phyloP scores from a whole-genome alignment of 2,329 filamentous ascomycete species.

The Tolypocladium amazonense region DNA sequence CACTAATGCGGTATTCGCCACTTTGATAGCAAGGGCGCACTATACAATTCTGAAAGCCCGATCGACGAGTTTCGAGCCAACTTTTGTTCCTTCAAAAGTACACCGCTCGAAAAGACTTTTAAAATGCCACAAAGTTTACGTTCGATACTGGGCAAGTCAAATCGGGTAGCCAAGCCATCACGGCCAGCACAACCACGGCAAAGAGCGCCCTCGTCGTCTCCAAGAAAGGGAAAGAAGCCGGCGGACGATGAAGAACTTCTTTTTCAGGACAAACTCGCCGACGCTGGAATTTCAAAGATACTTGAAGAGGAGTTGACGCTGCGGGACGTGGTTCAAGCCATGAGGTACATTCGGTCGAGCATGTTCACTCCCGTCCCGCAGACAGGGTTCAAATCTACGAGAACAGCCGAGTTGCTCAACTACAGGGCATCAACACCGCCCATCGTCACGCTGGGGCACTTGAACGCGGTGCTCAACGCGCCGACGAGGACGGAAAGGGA shows the following conservation, averaged over 20 bases:
- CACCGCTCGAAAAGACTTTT: background rate
- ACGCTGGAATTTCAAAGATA: constrained; percentile 44
- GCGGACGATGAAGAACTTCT: constrained; percentile 14
- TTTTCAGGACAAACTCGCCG: constrained; percentile 43
- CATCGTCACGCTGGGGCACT: constrained; percentile 54
- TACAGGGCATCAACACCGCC: constrained; percentile 49
- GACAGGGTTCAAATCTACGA: constrained; percentile 52
- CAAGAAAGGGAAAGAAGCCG: constrained; percentile 12
- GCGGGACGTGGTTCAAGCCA: constrained; percentile 53
- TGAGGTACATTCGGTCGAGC: constrained; percentile 46
- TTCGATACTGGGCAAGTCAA: constrained; percentile 26
- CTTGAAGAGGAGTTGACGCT: constrained; percentile 46
- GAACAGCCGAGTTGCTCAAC: constrained; percentile 53
- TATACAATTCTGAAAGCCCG: background rate
- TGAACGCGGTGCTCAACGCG: constrained; percentile 51
- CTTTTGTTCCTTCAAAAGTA: background rate
- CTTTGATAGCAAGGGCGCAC: background rate
- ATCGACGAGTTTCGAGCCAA: background rate
- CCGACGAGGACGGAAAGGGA: constrained; percentile 59
- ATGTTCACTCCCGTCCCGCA: constrained; percentile 58
- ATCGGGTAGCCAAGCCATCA: constrained; percentile 21
- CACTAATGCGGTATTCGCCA: background rate
- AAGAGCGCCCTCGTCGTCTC: constrained; percentile 11
- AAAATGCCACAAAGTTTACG: constrained; percentile 21
- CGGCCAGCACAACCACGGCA: constrained; percentile 5